Conservation (phyloP, 768 basidiomycete genomes). For the Mycena alexandri region DNA sequence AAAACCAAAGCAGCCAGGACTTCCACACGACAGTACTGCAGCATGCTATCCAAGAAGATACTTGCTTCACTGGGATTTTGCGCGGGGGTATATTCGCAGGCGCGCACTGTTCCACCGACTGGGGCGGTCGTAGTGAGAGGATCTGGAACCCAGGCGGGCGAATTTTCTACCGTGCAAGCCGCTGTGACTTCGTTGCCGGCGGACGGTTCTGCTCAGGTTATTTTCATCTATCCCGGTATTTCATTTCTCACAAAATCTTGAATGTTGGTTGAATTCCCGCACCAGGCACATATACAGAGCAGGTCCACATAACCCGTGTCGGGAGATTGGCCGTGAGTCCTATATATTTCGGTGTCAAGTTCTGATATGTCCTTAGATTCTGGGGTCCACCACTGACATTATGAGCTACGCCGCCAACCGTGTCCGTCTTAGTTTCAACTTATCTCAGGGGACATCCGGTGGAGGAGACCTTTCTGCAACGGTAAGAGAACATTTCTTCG, state of each 20-base stretch:
- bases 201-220: conserved; percentile 13
- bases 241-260: not conserved
- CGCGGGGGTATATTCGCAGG: too few relatives aligned
- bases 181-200: conserved; percentile 18
- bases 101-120: conserved; percentile 9
- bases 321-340: conserved; percentile 22
- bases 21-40: too few relatives aligned
- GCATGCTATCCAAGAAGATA: too few relatives aligned
- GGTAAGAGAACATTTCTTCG: too few relatives aligned
- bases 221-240: conserved; percentile 24
- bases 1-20: too few relatives aligned
- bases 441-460: conserved; percentile 16
- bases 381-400: conserved; percentile 18
- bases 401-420: conserved; percentile 4
- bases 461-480: conserved; percentile 40
- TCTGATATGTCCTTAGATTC: conserved; percentile 8
- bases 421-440: conserved; percentile 8
- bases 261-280: not conserved
- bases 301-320: conserved; percentile 21
- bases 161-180: conserved; percentile 17
- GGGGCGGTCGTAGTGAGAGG: conserved; percentile 19
- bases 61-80: too few relatives aligned
- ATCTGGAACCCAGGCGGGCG: conserved; percentile 8
- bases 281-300: conserved; percentile 28
- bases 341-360: too few relatives aligned